Evolutionary conservation across 805 yeast genomes (phyloP).

Genomic region (Jamesozyma hellenica): DNA sequence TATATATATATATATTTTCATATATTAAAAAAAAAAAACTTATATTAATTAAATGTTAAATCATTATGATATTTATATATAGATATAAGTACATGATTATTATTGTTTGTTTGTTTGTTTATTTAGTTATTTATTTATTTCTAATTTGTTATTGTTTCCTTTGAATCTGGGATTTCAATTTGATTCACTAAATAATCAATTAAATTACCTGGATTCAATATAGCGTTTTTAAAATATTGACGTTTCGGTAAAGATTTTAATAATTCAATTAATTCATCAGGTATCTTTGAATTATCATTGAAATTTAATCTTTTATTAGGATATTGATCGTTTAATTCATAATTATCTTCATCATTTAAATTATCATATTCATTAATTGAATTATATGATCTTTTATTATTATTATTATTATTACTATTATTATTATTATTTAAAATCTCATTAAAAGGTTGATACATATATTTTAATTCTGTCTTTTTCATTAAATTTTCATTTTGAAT

Average conservation of each 20-base stretch:
- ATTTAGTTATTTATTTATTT: too few relatives aligned
- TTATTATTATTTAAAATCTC: neutral
- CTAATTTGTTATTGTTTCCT: too few relatives aligned
- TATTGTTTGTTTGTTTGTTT: too few relatives aligned
- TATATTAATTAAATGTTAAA: too few relatives aligned
- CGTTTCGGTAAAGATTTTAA: constrained; percentile 26
- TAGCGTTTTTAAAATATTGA: constrained; percentile 26
- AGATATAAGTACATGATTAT: too few relatives aligned
- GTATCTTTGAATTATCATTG: constrained; percentile 11
- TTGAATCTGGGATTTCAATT: constrained; percentile 19
- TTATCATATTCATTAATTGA: too few relatives aligned
- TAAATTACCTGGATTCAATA: constrained; percentile 24
- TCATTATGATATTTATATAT: too few relatives aligned
- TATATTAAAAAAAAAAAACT: too few relatives aligned
- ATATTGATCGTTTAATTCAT: neutral
- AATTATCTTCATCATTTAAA: neutral
- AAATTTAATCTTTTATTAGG: constrained; percentile 9
- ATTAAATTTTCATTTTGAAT: constrained; percentile 29
- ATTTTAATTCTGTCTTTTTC: constrained; percentile 30
- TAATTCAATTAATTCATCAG: constrained; percentile 21
- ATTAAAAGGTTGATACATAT: constrained; percentile 7
- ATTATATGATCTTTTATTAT: constrained; percentile 4
- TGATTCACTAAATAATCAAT: constrained; percentile 24
- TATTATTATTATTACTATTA: too few relatives aligned
- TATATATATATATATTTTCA: neutral